These are phyloP conservation scores for Neltuma alba DNA, from an alignment of 306 rosid genomes.

Conservation along the genomic window DNA sequence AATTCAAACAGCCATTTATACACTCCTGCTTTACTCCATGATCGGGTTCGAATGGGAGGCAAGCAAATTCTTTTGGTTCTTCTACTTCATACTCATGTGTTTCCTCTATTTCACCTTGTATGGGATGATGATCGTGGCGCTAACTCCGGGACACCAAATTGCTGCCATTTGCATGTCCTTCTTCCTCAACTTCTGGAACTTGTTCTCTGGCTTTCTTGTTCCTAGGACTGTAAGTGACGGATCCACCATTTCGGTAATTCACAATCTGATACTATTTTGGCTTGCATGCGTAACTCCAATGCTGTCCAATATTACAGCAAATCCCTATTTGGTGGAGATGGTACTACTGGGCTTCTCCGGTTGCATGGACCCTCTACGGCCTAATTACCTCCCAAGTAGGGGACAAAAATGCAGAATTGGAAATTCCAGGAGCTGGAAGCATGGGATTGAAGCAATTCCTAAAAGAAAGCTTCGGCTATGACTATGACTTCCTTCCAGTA, in stretches of 20 bases:
- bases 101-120: slow-evolving; percentile 73
- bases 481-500: slow-evolving; percentile 53
- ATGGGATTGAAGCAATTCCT: slow-evolving; percentile 17
- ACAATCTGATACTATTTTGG: not conserved
- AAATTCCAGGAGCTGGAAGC: slow-evolving; percentile 40
- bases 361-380: slow-evolving; percentile 49
- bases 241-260: not conserved
- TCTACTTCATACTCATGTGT: slow-evolving; percentile 64
- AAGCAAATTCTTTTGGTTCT: slow-evolving; percentile 63
- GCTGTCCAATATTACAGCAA: slow-evolving; percentile 40
- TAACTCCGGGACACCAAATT: slow-evolving; percentile 69
- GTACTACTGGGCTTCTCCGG: slow-evolving; percentile 49
- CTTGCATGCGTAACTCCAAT: slow-evolving; percentile 11
- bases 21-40: slow-evolving; percentile 57
- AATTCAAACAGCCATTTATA: slow-evolving; percentile 54
- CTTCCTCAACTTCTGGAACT: slow-evolving; percentile 74
- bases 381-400: slow-evolving; percentile 45
- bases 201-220: slow-evolving; percentile 52
- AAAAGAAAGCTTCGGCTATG: slow-evolving; percentile 45
- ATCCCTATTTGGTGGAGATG: slow-evolving; percentile 77
- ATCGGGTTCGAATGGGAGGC: slow-evolving; percentile 64
- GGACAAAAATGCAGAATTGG: slow-evolving; percentile 14
- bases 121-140: slow-evolving; percentile 81
- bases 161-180: slow-evolving; percentile 64
- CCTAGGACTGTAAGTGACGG: slow-evolving; percentile 55